Base-by-base conservation (phyloP, 768 basidiomycete species). In the Hemileccinum rubropunctum region DNA sequence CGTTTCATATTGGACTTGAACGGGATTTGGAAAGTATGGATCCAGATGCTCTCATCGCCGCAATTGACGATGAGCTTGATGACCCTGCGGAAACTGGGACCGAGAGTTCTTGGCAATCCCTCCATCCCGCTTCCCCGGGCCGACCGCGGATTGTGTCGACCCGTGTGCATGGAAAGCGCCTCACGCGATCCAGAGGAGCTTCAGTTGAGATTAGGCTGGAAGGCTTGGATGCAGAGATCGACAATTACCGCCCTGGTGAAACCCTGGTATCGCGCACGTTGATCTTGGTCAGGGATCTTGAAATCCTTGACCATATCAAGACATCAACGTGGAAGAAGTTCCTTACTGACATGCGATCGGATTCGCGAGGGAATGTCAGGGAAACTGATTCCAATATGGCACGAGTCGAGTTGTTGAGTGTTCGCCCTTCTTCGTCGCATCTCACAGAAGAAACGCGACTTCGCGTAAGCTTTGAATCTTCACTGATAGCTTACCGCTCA, bases 271-370 rank as follows among this genome's bases (percentile, higher is more conserved):
- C 86, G 3, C 76, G 86, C 45, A 78, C 82, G 2, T 76, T 88
- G 41, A 78, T 81, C 13, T 83, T 83, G 11, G 75, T 94, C 44
- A 78, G 71, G 50, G 82, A 91, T 53, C 59, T 92, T 17, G 92
- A 97, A 68, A 97, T 98, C 51, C 72, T 98, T 44, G 97, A 99
- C 66, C 95, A 97, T 63, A 93, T 99, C 76, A 94, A 91, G 74
- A 95, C 94, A 0, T 98, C 94, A 9, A 98, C 97, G 0, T 99
- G 97, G 97, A 89, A 86, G 71, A 98, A 95, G 66, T 98, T 99
- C 66, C 72, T 99, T 51, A 95, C 93, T 4, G 82, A 83, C 47
- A 76, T 97, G 63, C 81, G 87, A 34, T 78, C 87, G 7, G 93
- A 95, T 70, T 84, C 89, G 14, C 81, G 81, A 48, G 95, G 95